phyloP scores from a whole-genome alignment of 2,329 filamentous ascomycete genomes.

The Arthrobotrys iridis region DNA sequence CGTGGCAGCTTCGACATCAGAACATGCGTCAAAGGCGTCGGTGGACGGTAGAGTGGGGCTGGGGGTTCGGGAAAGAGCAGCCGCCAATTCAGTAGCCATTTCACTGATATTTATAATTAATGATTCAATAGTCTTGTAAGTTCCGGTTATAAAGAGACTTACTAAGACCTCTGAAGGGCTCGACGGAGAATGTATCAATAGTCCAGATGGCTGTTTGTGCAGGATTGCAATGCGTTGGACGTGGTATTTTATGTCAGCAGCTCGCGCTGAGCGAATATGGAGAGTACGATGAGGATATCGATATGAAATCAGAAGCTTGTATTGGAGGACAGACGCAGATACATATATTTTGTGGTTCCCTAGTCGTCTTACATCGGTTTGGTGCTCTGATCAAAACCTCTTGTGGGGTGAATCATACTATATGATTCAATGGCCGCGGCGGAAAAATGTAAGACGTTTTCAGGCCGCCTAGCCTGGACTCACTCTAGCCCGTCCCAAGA shows the following conservation, averaged over 20 bases:
- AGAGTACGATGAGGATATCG: background rate
- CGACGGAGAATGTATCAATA: too few relatives aligned
- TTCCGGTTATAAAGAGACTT: background rate
- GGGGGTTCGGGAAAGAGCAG: constrained; percentile 34
- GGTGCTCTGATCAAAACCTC: too few relatives aligned
- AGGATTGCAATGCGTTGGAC: constrained; percentile 19
- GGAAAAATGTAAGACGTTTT: too few relatives aligned
- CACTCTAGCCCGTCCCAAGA: too few relatives aligned
- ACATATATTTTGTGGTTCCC: too few relatives aligned
- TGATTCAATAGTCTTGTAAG: background rate
- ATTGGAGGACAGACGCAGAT: too few relatives aligned
- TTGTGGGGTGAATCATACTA: too few relatives aligned
- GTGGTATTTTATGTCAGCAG: constrained; percentile 36
- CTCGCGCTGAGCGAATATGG: constrained; percentile 34
- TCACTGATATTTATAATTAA: background rate
- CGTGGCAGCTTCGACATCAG: constrained; percentile 24
- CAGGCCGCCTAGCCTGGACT: too few relatives aligned
- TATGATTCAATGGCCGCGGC: too few relatives aligned
- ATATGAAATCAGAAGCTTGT: too few relatives aligned
- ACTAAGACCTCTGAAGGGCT: too few relatives aligned
- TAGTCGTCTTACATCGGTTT: too few relatives aligned
- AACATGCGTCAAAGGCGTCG: background rate
- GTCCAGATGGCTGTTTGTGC: background rate
- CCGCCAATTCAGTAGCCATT: constrained; percentile 14
- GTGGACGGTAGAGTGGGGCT: constrained; percentile 17